Base-by-base conservation (phyloP, 495 filamentous ascomycete genomes). In the Podospora pseudocomata region DNA sequence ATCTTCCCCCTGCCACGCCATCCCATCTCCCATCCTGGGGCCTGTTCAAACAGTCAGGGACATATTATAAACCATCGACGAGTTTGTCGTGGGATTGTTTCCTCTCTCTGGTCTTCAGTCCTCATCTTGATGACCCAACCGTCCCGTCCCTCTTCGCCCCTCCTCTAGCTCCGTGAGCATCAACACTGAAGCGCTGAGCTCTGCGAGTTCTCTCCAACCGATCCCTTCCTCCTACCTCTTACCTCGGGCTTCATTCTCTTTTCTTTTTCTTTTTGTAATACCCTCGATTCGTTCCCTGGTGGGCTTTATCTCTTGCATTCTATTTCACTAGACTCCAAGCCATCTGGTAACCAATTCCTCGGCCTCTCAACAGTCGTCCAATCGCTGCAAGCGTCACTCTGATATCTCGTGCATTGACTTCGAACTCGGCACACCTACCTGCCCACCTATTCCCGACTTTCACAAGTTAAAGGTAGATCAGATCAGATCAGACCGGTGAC, bases 121-220 rank as follows among this genome's bases (percentile, higher is more conserved):
- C 80, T 76, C 69, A 63, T 66, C 69, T 79, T 76, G 74, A 78
- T 78, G 82, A 78, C 78, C 76, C 71, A 75, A 68, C 64, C 30
- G 6, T n/a, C 32, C 58, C 39, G 60, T 58, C 23, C 18, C 4
- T 58, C 55, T 58, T 26, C 23, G 62, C 64, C 66, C 63, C 58
- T 66, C 65, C 67, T 60, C 66, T 65, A 57, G 68, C 73, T 67
- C 68, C 57, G 66, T 54, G 73, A 74, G 76, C 75, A 73, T 65
- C 73, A 69, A 69, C 65, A 70, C 70, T 72, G 73, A 75, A 77
- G 78, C 81, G 39, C 39, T 80, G 77, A 82, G 78, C 84, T 84
- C 84, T 79, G 82, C 83, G 78, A 84, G 83, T 82, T 84, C 80
- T 79, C 72, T 75, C 76, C 28, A 39, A 73, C 69, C 67, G 77